Base-by-base conservation (phyloP, 1,284 basidiomycete genomes). In the Malassezia cuniculi region DNA sequence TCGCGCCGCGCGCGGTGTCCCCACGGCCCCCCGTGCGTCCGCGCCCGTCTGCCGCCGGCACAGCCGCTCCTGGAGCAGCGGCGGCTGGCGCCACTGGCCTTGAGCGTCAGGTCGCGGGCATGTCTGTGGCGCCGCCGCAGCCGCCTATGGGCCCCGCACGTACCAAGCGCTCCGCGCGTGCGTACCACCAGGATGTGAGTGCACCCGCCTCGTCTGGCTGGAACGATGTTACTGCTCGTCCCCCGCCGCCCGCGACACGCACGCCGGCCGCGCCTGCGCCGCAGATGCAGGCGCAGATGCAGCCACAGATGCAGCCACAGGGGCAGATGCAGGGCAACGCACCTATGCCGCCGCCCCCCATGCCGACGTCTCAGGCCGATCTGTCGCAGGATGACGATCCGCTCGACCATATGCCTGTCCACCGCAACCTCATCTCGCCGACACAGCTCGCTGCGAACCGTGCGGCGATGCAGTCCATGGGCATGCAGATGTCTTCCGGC, bases 371-470 rank as follows among this genome's bases (percentile, higher is more conserved):
- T 17, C 25, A 34, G 19, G 37, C 33, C 19, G 42, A n/a, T n/a
- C n/a, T n/a, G n/a, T n/a, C n/a, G n/a, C n/a, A 51, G 15, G 31
- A 36, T 16, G 54, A 64, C 36, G 38, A 50, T 3, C 57, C 61
- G 16, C 51, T 66, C 24, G 63, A 66, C 41, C 59, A 60, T 45
- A 51, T 64, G 26, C 63, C 63, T 5, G 63, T 59, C 8, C 55
- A 62, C 29, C 52, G 55, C 15, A 66, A 66, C 36, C 34, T 55
- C 16, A 30, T 66, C 22, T 60, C 57, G 11, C 37, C 50, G 8
- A 43, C 51, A 9, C 63, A 66, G 33, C 52, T 53, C 19, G 52
- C 56, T 6, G 47, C 53, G 40, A 66, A 66, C 36, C 57, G 52
- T 10, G 52, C 55, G 22, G 41, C 52, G 36, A 50, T 64, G 52